Percentiles rank a stretch among this genome's conserved stretches.
These are phyloP conservation scores for Candida sphagnicola DNA, from an alignment of 805 yeast genomes.

Conservation along the genomic window DNA sequence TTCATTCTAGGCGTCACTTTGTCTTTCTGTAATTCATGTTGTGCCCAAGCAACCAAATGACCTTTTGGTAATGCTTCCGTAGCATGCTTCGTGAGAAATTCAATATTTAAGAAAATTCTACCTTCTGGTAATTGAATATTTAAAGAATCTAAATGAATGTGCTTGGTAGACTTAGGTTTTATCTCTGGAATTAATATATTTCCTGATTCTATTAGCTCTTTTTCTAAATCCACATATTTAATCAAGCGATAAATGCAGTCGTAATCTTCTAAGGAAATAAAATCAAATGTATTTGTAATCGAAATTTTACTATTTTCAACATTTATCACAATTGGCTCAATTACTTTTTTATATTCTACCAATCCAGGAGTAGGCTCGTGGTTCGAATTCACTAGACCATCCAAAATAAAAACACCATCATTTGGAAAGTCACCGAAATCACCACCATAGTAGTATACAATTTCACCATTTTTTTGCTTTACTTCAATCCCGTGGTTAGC, in stretches of 20 bases:
- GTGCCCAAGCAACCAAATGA: slow-evolving; percentile 22
- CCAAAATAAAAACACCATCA: slow-evolving; percentile 35
- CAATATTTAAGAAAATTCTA: slow-evolving; percentile 6
- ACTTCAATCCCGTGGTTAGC: slow-evolving; percentile 30
- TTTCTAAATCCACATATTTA: slow-evolving; percentile 7
- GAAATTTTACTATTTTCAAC: slow-evolving; percentile 7
- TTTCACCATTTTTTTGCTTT: slow-evolving; percentile 6
- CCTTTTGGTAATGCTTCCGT: slow-evolving; percentile 10
- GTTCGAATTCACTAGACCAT: slow-evolving; percentile 26
- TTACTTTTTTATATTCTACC: slow-evolving; percentile 26
- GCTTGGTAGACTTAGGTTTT: slow-evolving; percentile 3
- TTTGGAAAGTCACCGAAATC: slow-evolving; percentile 32
- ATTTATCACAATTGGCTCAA: slow-evolving; percentile 22
- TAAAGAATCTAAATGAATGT: slow-evolving; percentile 5
- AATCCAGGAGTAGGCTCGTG: slow-evolving; percentile 33
- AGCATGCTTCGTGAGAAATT: slow-evolving; percentile 7
- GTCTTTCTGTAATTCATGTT: slow-evolving; percentile 6
- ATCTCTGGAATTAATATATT: slow-evolving; percentile 5
- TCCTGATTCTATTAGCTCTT: slow-evolving; percentile 6
- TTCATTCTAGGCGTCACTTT: not conserved
- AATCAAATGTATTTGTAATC: slow-evolving; percentile 17
- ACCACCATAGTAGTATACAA: slow-evolving; percentile 28
- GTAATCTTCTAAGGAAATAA: slow-evolving; percentile 11
- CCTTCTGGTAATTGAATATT: slow-evolving; percentile 3
- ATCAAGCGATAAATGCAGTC: slow-evolving; percentile 4